Base-by-base conservation (phyloP, 2,329 filamentous ascomycete species). In the Phialophora tarda region DNA sequence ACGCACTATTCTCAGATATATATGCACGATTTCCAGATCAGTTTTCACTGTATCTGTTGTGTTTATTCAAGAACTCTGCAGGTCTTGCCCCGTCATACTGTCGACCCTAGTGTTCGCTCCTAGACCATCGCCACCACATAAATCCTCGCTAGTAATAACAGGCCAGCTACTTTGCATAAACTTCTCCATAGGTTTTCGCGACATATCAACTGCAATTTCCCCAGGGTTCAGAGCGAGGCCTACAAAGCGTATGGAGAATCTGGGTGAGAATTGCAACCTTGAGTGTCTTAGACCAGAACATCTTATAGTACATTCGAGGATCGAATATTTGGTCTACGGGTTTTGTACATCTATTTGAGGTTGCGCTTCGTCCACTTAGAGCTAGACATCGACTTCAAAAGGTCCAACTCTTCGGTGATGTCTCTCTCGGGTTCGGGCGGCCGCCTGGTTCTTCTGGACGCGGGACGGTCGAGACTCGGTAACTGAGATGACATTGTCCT, bases 371-470 rank as follows among this genome's bases (percentile, higher is more conserved):
- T 34, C 32, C 41, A 48, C 32, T 59, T 60, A 7, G 58, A 44
- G 23, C 59, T 60, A 32, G 53, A 51, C 14, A 51, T 51, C 14
- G 51, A 59, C 38, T 44, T 44, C 66, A 68, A 51, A 11, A 55
- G 47, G 38, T 59, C 63, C 51, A 65, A 48, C 56, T 65, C 63
- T 59, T 63, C 66, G 41, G 47, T 61, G 26, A 68, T 66, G 47
- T 65, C 63, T 56, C 65, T 63, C 63, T 54, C 64, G n/a, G 62
- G 62, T 26, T 59, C 59, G 8, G 59, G 66, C 26, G 63, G 24
- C 26, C 50, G 55, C 44, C 63, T 50, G 21, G 21, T 30, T 32
- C 47, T 30, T 38, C 47, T 53, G 10, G 28, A 8, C 11, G 6
- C 48, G 8, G 14, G 30, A n/a, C 47, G 14, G 21, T 51, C 59